These are phyloP conservation scores for Emydomyces testavorans DNA, from an alignment of 2,329 filamentous ascomycete species.

Conservation along the genomic window DNA sequence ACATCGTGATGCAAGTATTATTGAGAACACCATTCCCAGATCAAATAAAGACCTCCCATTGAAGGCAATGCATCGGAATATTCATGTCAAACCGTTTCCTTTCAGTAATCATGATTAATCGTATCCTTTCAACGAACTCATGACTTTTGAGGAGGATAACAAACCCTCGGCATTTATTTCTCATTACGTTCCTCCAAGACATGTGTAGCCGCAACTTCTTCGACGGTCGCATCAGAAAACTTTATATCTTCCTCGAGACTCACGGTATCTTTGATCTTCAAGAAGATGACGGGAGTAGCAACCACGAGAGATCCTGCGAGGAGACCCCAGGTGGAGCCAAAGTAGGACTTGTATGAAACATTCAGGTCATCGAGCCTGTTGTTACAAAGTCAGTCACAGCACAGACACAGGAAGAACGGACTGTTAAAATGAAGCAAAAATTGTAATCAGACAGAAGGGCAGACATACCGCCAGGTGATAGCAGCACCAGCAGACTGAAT, in stretches of 20 bases:
- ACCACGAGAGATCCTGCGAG: constrained; percentile 62
- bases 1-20: not conserved
- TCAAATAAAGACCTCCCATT: not conserved
- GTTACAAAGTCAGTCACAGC: constrained; percentile 34
- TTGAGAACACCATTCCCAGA: not conserved
- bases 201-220: constrained; percentile 45
- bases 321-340: constrained; percentile 65
- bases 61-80: not conserved
- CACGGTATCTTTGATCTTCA: constrained; percentile 73
- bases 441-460: not conserved
- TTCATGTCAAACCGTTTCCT: not conserved
- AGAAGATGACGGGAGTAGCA: constrained; percentile 66
- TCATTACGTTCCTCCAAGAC: constrained; percentile 7
- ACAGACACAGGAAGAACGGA: no score
- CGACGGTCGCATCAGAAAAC: constrained; percentile 71
- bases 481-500: constrained; percentile 80
- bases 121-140: constrained; percentile 1
- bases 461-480: constrained; percentile 37
- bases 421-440: constrained; percentile 9
- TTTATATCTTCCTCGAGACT: constrained; percentile 67
- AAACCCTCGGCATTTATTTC: not conserved
- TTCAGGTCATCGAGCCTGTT: constrained; percentile 54
- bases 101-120: not conserved
- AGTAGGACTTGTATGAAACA: constrained; percentile 58
- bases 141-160: not conserved